Base-by-base conservation (phyloP, 345 rosid species). In the Theobroma cacao region DNA sequence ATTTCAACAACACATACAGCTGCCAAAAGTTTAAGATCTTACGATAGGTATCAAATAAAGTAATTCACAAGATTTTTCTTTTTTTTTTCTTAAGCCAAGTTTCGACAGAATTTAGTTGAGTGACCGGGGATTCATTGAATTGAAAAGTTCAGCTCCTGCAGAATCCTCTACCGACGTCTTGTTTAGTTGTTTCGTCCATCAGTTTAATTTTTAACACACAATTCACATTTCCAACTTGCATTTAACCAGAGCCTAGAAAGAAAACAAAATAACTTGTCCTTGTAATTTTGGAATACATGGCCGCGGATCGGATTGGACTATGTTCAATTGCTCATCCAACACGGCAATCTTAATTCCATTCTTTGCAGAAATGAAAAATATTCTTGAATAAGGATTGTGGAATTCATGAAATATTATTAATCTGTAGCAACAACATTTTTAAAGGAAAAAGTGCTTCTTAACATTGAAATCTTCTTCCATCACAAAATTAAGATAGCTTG, bases 1-100 rank as follows among this genome's bases (percentile, higher is more conserved):
- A n/a, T n/a, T n/a, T n/a, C n/a, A n/a, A 64, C 28, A 9, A 31
- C 30, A 7, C 58, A 63, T 26, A 68, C 81, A 82, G 81, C 85
- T 76, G 78, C 63, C 75, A 76, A 72, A 78, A 81, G 82, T 73
- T n/a, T 83, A 69, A 73, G 63, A 11, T 77, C 50, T 72, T 41
- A 86, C 78, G 89, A 79, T 78, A 81, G 88, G 89, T 78, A 83
- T 84, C 84, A 52, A 68, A 43, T 55, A 20, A 60, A 71, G 55
- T 78, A 14, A 33, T 28, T 18, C 43, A 9, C 58, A 83, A 56
- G 65, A 24, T n/a, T 56, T 59, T 34, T 56, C 68, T 20, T 50
- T 45, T 38, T 67, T 38, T 63, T 43, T 3, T 20, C 4, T 8
- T 34, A 14, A 9, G 2, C 20, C 74, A 26, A 2, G 22, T 62